Base-by-base conservation (phyloP, 208 protist species). In the Wallacemonas rigidus region DNA sequence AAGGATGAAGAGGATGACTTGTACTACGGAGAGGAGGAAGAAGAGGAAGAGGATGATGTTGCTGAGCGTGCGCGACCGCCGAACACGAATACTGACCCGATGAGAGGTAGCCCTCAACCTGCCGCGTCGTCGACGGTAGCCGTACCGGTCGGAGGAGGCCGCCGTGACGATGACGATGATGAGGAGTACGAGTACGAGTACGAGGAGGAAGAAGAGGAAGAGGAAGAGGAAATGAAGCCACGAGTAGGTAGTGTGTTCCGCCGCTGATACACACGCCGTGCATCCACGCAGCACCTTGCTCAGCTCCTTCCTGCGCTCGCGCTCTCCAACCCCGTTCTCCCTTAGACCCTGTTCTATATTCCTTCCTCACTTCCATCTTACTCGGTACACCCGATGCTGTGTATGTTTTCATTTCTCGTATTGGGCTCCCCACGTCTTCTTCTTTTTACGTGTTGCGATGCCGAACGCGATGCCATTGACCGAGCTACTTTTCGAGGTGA, bases 161-260 rank as follows among this genome's bases (percentile, higher is more conserved):
- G 17, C 43, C 72, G 75, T 1, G 71, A 72, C 39, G 69, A 74
- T 12, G 73, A 79, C 14, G 56, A 71, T 2, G 69, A 80, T 56
- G 75, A 75, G 58, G 70, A 80, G 63, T 64, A 69, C 35, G 75
- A 80, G 40, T 72, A 80, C 39, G 70, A 80, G 47, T 54, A 71
- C 26, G 67, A 72, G 15, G 72, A 69, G 35, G 63, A 76, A 40
- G 62, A 77, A 53, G 58, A 71, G 57, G 44, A 35, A 9, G 62
- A 69, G 26, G 69, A 77, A 51, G 39, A 63, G 70, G 48, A 54
- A n/a, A 2, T 17, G 40, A 39, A 39, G 8, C 3, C 2, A 40
- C 9, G 6, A 69, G n/a, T 43, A 54, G 51, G 38, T n/a, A 15
- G 51, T 53, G 47, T 15, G 41, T 55, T 14, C 44, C n/a, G 47